phyloP scores from a whole-genome alignment of 805 yeast species.

The Myxozyma sirexii region DNA sequence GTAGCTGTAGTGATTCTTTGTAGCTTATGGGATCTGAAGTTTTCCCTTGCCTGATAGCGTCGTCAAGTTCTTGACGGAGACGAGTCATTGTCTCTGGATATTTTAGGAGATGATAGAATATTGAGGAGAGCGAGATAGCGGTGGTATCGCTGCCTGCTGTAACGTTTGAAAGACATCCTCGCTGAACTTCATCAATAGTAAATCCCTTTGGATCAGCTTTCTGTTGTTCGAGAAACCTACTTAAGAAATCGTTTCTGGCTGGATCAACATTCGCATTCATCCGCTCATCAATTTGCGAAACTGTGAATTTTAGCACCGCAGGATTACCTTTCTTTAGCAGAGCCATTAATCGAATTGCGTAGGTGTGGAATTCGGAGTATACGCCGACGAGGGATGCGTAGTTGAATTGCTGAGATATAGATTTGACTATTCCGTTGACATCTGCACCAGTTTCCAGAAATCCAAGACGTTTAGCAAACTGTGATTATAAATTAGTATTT shows the following conservation, averaged over 20 bases:
- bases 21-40: background rate
- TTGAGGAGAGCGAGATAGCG: background rate
- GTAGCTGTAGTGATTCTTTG: background rate
- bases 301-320: background rate
- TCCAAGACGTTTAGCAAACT: conserved; percentile 4
- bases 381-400: background rate
- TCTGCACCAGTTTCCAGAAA: background rate
- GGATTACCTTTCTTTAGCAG: background rate
- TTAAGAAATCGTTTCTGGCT: background rate
- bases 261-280: background rate
- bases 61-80: background rate
- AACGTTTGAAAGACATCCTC: background rate
- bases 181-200: background rate
- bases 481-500: background rate
- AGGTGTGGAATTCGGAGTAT: background rate
- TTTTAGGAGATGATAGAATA: background rate
- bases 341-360: background rate
- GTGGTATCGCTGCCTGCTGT: conserved; percentile 5
- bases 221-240: background rate
- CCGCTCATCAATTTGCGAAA: background rate
- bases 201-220: background rate
- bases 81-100: background rate
- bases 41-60: background rate
- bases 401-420: background rate
- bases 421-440: background rate